A percentile compares a stretch with the other conserved stretches of the same genome.
phyloP scores from a whole-genome alignment of 2,329 filamentous ascomycete genomes.

The Aspergillus fumigatus region DNA sequence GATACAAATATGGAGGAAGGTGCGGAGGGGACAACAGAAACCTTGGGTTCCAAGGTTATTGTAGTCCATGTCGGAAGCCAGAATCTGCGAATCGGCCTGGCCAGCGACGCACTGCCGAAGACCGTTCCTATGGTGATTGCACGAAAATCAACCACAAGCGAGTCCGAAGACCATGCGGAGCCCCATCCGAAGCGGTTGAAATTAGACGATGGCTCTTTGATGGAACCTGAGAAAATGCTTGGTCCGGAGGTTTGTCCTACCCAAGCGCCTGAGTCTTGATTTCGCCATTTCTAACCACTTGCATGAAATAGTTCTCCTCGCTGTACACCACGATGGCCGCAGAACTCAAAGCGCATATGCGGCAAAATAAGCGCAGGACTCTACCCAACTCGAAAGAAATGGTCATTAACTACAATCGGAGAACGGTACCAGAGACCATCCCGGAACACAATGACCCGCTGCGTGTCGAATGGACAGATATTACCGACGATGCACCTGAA shows the following conservation, averaged over 20 bases:
- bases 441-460: constrained; percentile 91
- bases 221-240: constrained; percentile 72
- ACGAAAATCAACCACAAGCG: constrained; percentile 68
- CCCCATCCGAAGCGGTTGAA: constrained; percentile 67
- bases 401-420: constrained; percentile 88
- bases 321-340: constrained; percentile 76
- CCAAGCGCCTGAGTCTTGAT: background rate
- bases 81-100: constrained; percentile 87
- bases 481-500: constrained; percentile 62
- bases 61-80: constrained; percentile 95
- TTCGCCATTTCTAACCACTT: constrained; percentile 1
- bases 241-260: constrained; percentile 66
- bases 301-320: constrained; percentile 48
- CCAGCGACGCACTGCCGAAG: constrained; percentile 92
- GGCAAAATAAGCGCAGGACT: constrained; percentile 88
- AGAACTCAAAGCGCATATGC: constrained; percentile 86
- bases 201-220: constrained; percentile 46
- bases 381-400: constrained; percentile 96
- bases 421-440: constrained; percentile 78
- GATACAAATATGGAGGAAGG: constrained; percentile 56
- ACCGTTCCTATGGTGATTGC: constrained; percentile 92
- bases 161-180: constrained; percentile 76
- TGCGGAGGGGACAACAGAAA: constrained; percentile 53
- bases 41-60: constrained; percentile 82
- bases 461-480: constrained; percentile 92